These are phyloP conservation scores for Nematodospora anomalae DNA, from an alignment of 1,139 yeast species.

Conservation along the genomic window DNA sequence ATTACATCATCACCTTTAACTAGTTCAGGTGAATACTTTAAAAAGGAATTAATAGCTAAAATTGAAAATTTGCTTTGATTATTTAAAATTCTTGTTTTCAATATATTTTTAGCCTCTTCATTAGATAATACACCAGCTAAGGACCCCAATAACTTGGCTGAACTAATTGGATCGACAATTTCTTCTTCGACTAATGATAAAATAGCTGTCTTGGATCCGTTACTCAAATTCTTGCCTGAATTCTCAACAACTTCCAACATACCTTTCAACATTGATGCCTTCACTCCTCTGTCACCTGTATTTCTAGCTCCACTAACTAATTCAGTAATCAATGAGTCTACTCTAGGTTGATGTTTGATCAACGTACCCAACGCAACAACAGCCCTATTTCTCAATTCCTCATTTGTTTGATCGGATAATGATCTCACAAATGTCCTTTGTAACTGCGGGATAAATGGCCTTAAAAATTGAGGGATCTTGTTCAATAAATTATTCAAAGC, in stretches of 20 bases:
- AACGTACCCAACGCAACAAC: slow-evolving; percentile 87
- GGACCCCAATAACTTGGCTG: slow-evolving; percentile 78
- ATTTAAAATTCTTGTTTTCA: slow-evolving; percentile 61
- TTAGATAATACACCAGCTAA: slow-evolving; percentile 64
- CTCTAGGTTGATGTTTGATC: slow-evolving; percentile 87
- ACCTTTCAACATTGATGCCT: slow-evolving; percentile 83
- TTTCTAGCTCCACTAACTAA: slow-evolving; percentile 73
- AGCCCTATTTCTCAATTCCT: slow-evolving; percentile 76
- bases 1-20: slow-evolving; percentile 20
- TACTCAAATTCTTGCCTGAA: slow-evolving; percentile 78
- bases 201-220: slow-evolving; percentile 66
- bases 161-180: slow-evolving; percentile 65
- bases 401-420: slow-evolving; percentile 73
- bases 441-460: slow-evolving; percentile 96
- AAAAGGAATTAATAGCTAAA: slow-evolving; percentile 74
- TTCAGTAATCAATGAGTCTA: slow-evolving; percentile 88
- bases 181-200: slow-evolving; percentile 78
- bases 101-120: slow-evolving; percentile 64
- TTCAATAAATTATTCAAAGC: slow-evolving; percentile 77
- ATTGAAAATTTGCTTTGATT: slow-evolving; percentile 59
- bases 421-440: slow-evolving; percentile 97
- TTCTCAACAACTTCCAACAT: slow-evolving; percentile 77
- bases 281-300: slow-evolving; percentile 60
- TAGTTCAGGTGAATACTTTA: slow-evolving; percentile 70
- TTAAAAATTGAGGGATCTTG: slow-evolving; percentile 86